These are phyloP conservation scores for Diaporthe amygdali DNA, from an alignment of 2,329 filamentous ascomycete genomes.

Conservation along the genomic window DNA sequence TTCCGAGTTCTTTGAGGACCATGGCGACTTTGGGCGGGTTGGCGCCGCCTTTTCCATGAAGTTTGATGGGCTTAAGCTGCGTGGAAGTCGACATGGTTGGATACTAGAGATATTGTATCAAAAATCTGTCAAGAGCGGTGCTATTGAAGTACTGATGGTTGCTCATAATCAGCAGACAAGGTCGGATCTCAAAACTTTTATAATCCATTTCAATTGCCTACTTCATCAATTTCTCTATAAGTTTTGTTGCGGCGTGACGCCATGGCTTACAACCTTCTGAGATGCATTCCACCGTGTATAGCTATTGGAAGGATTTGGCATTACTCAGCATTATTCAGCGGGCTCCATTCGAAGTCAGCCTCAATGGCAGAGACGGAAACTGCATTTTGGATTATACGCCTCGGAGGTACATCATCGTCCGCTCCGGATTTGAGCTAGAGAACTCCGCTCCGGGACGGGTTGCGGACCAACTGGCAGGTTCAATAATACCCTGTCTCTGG, in stretches of 20 bases:
- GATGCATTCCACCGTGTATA: not conserved
- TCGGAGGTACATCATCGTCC: too few relatives aligned
- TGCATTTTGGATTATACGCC: too few relatives aligned
- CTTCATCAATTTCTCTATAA: not conserved
- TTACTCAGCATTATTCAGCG: not conserved
- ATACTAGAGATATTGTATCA: not conserved
- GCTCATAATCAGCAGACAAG: too few relatives aligned
- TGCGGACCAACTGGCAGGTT: too few relatives aligned
- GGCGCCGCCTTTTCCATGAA: slow-evolving; percentile 33
- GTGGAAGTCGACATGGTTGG: slow-evolving; percentile 21
- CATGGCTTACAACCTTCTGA: not conserved
- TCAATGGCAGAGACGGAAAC: too few relatives aligned
- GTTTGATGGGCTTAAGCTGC: slow-evolving; percentile 35
- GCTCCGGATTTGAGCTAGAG: too few relatives aligned
- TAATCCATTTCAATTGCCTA: not conserved
- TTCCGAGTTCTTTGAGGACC: slow-evolving; percentile 35
- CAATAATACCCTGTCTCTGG: too few relatives aligned
- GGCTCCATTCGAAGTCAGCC: too few relatives aligned
- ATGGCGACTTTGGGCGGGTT: slow-evolving; percentile 39
- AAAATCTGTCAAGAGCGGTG: too few relatives aligned
- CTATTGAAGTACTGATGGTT: not conserved
- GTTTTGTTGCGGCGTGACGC: not conserved
- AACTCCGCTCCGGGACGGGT: too few relatives aligned
- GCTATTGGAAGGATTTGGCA: not conserved
- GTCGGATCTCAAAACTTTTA: not conserved